A percentile compares a stretch with the other conserved stretches of the same genome.
Evolutionary conservation across 78 protist species (phyloP).

Genomic region (Anaeramoeba ignava): DNA sequence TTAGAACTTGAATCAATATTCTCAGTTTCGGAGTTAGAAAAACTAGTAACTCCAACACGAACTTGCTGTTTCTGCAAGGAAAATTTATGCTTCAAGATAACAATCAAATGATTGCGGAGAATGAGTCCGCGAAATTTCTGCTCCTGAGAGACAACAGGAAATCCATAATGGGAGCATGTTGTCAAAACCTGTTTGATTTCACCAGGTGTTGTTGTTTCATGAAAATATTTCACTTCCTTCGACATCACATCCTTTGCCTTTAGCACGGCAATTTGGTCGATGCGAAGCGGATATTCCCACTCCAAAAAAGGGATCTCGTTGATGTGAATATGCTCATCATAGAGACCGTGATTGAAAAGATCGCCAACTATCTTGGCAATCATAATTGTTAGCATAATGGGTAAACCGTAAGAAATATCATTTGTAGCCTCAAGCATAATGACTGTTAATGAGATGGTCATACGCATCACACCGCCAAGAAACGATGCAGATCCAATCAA

Average conservation of each 20-base stretch:
- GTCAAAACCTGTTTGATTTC: conserved; percentile 12
- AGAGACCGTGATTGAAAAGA: conserved; percentile 45
- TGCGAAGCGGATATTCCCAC: conserved; percentile 33
- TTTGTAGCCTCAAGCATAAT: conserved; percentile 57
- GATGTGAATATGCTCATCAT: conserved; percentile 46
- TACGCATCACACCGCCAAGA: conserved; percentile 67
- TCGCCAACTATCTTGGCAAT: conserved; percentile 59
- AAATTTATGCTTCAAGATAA: conserved; percentile 18
- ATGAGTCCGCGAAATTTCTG: no score
- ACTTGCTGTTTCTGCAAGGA: neutral
- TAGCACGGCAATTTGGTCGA: conserved; percentile 7
- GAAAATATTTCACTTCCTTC: neutral
- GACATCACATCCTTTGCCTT: neutral
- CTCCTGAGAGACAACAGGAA: conserved; percentile 39
- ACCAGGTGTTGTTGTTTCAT: conserved; percentile 9
- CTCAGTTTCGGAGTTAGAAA: neutral
- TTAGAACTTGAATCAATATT: neutral
- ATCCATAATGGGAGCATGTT: conserved; percentile 41
- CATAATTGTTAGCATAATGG: conserved; percentile 60
- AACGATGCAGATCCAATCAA: conserved; percentile 68
- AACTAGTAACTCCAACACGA: neutral
- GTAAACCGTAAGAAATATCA: conserved; percentile 36
- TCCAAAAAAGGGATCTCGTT: conserved; percentile 57
- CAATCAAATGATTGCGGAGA: conserved; percentile 28
- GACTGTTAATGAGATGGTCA: conserved; percentile 64